Evolutionary conservation across 768 basidiomycete species (phyloP).

Genomic region (Pleurotus pulmonarius): DNA sequence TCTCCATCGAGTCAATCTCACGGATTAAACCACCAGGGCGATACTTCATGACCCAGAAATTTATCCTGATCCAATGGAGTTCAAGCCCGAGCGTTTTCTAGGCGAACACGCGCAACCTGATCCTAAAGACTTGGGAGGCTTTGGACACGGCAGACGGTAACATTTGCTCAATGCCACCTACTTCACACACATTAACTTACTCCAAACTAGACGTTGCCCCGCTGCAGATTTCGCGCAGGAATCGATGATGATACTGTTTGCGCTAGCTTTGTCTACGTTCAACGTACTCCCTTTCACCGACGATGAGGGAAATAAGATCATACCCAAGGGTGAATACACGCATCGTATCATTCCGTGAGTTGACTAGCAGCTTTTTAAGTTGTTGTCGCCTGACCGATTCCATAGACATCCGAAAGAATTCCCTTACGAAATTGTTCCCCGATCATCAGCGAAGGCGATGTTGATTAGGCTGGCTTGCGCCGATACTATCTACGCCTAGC

Average conservation of each 20-base stretch:
- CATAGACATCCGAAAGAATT: neutral
- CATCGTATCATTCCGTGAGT: neutral
- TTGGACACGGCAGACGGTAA: constrained; percentile 22
- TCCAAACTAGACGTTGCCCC: neutral
- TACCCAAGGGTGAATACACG: neutral
- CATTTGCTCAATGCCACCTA: neutral
- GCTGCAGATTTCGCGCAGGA: neutral
- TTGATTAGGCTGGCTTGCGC: no score
- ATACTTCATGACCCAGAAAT: constrained; percentile 46
- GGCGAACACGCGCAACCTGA: constrained; percentile 8
- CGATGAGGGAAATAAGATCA: neutral
- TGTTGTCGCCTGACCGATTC: neutral
- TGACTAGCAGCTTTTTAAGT: neutral
- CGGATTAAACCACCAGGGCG: constrained; percentile 29
- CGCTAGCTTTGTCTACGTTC: neutral
- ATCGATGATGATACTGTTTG: neutral
- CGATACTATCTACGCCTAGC: no score
- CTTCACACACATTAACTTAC: neutral
- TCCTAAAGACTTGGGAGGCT: constrained; percentile 11
- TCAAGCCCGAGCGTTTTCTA: constrained; percentile 46
- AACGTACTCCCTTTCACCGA: neutral
- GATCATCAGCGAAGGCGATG: no score
- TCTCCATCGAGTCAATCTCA: neutral
- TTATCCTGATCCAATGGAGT: constrained; percentile 46
- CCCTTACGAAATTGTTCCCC: no score